phyloP scores from a whole-genome alignment of 176 grass and related monocot genomes.

The Oryza glumipatula region DNA sequence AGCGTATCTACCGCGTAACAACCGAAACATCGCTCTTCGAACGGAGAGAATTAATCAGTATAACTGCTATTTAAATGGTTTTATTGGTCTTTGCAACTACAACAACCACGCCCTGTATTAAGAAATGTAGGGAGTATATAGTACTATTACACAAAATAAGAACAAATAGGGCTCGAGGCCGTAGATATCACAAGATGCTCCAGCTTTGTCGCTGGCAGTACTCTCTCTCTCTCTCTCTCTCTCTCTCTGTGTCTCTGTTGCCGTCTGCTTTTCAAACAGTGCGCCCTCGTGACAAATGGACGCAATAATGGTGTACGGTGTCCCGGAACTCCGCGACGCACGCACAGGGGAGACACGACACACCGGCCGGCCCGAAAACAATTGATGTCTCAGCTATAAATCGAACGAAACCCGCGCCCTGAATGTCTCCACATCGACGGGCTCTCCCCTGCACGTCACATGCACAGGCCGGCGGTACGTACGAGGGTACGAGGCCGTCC shows the following conservation, averaged over 20 bases:
- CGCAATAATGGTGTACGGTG: neutral
- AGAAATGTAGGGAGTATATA: too few relatives aligned
- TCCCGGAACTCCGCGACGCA: conserved; percentile 5
- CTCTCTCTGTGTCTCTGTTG: neutral
- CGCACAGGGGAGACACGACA: neutral
- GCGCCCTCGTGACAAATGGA: neutral
- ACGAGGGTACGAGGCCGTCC: neutral
- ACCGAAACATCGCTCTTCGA: too few relatives aligned
- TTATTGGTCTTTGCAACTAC: too few relatives aligned
- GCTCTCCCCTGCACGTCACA: neutral
- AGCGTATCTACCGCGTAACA: too few relatives aligned
- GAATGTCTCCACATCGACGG: neutral
- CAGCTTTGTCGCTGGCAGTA: neutral
- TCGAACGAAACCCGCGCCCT: neutral
- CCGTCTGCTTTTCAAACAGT: neutral
- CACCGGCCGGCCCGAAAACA: neutral
- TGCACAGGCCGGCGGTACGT: neutral
- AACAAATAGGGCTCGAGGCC: neutral
- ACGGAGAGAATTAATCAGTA: too few relatives aligned
- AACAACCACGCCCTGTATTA: too few relatives aligned
- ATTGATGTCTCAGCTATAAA: conserved; percentile 28
- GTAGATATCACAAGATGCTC: neutral
- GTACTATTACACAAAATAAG: too few relatives aligned
- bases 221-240: too few relatives aligned
- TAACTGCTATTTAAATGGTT: too few relatives aligned